Percentiles rank a stretch among this genome's conserved stretches.
phyloP scores from a whole-genome alignment of 331 rosid genomes.

The Stylosanthes scabra region DNA sequence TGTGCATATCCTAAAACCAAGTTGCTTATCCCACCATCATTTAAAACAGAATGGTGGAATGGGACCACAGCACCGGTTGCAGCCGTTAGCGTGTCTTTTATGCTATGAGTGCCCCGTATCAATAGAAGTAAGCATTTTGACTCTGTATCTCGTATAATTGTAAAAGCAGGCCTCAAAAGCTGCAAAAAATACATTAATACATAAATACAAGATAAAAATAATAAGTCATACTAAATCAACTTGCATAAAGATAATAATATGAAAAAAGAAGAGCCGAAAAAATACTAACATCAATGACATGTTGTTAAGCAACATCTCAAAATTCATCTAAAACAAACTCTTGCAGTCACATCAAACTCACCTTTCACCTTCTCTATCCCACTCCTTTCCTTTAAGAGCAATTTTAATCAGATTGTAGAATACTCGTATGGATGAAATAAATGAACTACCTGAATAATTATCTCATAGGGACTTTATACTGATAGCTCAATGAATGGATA shows the following conservation, averaged over 20 bases:
- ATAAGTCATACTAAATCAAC: conserved; percentile 28
- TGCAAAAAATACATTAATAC: conserved; percentile 53
- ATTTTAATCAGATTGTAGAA: conserved; percentile 15
- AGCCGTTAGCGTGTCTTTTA: conserved; percentile 95
- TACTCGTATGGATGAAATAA: conserved; percentile 13
- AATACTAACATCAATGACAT: background rate
- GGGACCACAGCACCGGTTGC: conserved; percentile 99
- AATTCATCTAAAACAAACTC: background rate
- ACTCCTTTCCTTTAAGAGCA: background rate
- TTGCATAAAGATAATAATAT: conserved; percentile 16
- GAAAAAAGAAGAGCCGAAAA: conserved; percentile 7
- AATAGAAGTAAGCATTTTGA: conserved; percentile 88
- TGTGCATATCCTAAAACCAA: conserved; percentile 96
- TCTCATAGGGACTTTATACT: conserved; percentile 13
- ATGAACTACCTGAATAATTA: conserved; percentile 5
- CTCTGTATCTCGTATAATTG: conserved; percentile 73
- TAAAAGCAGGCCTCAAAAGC: conserved; percentile 97
- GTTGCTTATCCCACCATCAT: conserved; percentile 96
- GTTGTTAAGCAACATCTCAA: background rate
- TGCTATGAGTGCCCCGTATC: conserved; percentile 98
- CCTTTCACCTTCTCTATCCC: background rate
- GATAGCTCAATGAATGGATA: background rate
- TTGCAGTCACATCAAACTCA: background rate
- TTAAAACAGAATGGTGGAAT: conserved; percentile 90
- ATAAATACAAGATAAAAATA: background rate